phyloP scores from a whole-genome alignment of 192 early-diverging fungal genomes.

The Coemansia sp. region DNA sequence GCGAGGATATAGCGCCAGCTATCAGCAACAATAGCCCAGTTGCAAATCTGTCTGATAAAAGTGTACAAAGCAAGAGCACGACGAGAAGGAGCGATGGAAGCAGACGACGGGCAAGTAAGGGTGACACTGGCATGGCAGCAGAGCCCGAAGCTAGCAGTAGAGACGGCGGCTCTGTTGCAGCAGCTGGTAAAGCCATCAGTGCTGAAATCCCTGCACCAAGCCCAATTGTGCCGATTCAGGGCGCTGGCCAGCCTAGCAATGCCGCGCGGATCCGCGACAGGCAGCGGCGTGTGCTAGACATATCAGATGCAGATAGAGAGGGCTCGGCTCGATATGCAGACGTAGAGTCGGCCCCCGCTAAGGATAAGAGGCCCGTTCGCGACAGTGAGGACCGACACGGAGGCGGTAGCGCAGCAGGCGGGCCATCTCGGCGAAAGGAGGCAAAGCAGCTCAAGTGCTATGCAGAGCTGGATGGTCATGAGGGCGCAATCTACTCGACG shows the following conservation, averaged over 20 bases:
- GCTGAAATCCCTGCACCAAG: background rate
- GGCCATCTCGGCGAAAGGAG: conserved; percentile 39
- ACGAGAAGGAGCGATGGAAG: background rate
- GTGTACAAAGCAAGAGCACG: background rate
- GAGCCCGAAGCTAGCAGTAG: background rate
- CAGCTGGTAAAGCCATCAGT: background rate
- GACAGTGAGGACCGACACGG: conserved; percentile 39
- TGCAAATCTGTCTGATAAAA: background rate
- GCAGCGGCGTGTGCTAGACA: conserved; percentile 19
- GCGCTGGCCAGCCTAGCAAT: background rate
- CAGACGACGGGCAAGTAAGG: background rate
- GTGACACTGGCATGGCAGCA: background rate
- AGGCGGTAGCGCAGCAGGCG: conserved; percentile 14
- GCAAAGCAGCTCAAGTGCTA: conserved; percentile 53
- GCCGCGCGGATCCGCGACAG: conserved; percentile 10
- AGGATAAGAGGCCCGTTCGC: conserved; percentile 26
- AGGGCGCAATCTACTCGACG: conserved; percentile 87
- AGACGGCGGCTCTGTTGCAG: background rate
- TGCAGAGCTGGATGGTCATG: conserved; percentile 71
- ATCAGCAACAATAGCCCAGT: background rate
- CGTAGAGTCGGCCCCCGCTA: conserved; percentile 22
- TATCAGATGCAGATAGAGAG: conserved; percentile 15
- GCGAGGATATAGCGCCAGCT: background rate
- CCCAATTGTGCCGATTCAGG: background rate
- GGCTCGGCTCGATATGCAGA: conserved; percentile 23